These are phyloP conservation scores for Volutella citrinella DNA, from an alignment of 2,329 filamentous ascomycete species.

Conservation along the genomic window DNA sequence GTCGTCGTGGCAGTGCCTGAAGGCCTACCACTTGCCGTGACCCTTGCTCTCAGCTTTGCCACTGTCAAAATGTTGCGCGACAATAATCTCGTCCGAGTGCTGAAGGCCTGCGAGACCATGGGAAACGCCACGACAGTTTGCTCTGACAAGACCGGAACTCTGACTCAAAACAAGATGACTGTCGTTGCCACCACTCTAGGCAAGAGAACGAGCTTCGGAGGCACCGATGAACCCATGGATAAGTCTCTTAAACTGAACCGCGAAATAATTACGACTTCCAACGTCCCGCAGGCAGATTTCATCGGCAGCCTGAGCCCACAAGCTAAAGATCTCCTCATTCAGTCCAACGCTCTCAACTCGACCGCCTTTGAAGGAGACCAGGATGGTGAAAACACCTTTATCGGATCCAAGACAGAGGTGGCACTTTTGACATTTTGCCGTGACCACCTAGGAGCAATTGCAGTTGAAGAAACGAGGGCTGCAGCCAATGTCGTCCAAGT, in stretches of 20 bases:
- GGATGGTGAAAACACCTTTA: conserved; percentile 41
- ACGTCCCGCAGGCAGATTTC: conserved; percentile 27
- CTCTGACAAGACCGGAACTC: conserved; percentile 54
- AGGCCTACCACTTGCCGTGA: conserved; percentile 64
- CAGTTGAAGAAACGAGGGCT: conserved; percentile 42
- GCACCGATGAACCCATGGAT: conserved; percentile 18
- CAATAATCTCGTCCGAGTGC: conserved; percentile 65
- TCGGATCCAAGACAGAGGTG: conserved; percentile 57
- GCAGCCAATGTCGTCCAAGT: conserved; percentile 47
- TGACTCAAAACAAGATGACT: conserved; percentile 67
- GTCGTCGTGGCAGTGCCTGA: conserved; percentile 67
- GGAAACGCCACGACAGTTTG: conserved; percentile 72
- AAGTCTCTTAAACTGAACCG: conserved; percentile 18
- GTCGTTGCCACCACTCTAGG: conserved; percentile 69
- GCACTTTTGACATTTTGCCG: conserved; percentile 49
- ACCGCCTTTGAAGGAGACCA: conserved; percentile 54
- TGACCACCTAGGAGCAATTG: conserved; percentile 48
- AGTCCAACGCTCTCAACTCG: conserved; percentile 56
- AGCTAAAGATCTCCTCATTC: conserved; percentile 60
- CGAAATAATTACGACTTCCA: conserved; percentile 18
- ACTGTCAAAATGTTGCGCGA: conserved; percentile 68
- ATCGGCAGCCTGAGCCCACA: conserved; percentile 17
- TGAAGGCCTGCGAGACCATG: conserved; percentile 71
- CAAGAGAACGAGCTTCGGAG: conserved; percentile 30
- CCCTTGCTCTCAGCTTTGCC: conserved; percentile 65